Evolutionary conservation across 306 rosid genomes (phyloP).

Genomic region (Medicago arabica): DNA sequence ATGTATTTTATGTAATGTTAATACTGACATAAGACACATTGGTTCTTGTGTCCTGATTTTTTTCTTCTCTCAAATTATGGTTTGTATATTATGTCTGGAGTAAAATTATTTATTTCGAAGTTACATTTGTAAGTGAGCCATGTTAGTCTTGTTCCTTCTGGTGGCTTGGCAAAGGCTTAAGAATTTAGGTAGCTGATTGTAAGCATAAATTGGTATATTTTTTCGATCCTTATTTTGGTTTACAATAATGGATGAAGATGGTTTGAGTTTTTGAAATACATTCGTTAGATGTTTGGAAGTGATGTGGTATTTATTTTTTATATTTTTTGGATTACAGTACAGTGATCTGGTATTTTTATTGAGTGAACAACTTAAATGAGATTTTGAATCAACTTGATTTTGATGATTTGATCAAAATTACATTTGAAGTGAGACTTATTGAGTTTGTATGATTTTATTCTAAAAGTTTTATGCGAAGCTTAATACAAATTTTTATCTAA

Average conservation of each 20-base stretch:
- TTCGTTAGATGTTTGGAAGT: neutral
- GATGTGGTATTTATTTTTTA: too few relatives aligned
- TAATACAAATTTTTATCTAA: neutral
- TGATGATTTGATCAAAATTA: neutral
- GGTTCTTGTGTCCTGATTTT: slow-evolving; percentile 41
- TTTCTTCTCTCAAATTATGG: slow-evolving; percentile 19
- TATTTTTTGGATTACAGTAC: too few relatives aligned
- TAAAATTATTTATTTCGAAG: slow-evolving; percentile 44
- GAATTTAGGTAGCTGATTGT: slow-evolving; percentile 41
- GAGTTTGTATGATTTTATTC: neutral
- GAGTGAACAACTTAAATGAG: neutral
- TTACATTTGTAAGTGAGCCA: slow-evolving; percentile 42
- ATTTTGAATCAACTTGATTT: neutral
- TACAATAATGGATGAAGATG: slow-evolving; percentile 37
- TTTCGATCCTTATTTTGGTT: slow-evolving; percentile 10
- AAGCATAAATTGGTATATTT: slow-evolving; percentile 43
- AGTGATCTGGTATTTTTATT: neutral
- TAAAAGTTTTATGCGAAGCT: neutral
- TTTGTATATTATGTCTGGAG: slow-evolving; percentile 54
- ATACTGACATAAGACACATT: slow-evolving; percentile 49
- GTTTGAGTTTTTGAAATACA: slow-evolving; percentile 4
- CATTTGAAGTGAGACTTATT: neutral
- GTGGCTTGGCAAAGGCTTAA: slow-evolving; percentile 35
- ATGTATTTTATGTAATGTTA: slow-evolving; percentile 46
- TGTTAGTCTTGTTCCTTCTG: slow-evolving; percentile 35